Evolutionary conservation across 2,329 filamentous ascomycete species (phyloP), one percentile per base, ranked within the genome.

Genomic region (Monosporascus cannonballus): DNA sequence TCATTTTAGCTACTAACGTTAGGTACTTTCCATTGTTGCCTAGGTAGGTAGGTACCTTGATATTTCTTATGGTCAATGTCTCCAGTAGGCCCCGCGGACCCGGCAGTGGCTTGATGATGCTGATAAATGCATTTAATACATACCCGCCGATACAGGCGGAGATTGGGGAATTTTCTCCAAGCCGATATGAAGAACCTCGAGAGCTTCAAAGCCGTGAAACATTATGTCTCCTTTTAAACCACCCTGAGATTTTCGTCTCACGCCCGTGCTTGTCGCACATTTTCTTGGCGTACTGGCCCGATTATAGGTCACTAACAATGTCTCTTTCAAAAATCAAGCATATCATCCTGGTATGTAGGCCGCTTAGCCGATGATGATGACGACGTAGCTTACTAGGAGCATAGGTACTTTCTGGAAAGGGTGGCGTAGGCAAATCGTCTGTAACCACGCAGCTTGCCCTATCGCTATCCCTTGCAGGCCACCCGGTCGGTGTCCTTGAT

Each of bases 391-490:
- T 39, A 47, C 20, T n/a, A 7, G 27, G 36, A 38, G 20, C 22
- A 50, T 51, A 84, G 80, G 80, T 93, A 57, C 86, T 99, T 47
- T 97, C 94, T 14, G 94, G 94, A 63, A 99, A 99, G 80, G 94
- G 94, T 66, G 94, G 94, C 62, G 94, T 99, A 20, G 94, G 94
- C 54, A 99, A 99, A 77, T 97, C 93, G 44, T 96, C 91, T 50
- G 86, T 96, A n/a, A 97, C 94, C 1, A 95, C 93, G 1, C 94
- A 99, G 70, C 85, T 99, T 17, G 94, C 94, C 8, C 82, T 99
- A 38, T 91, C 92, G 0, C 84, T 99, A 34, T 86, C 90, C 2
- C 80, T 94, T 1, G 83, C 89, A 58, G 93, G 93, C 53, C 83
- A 93, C 68, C 91, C 89, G 0, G 93, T 97, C 44, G 94, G 94